A percentile compares a stretch with the other conserved stretches of the same genome.
Evolutionary conservation across 2,329 filamentous ascomycete genomes (phyloP).

Genomic region (Colletotrichum ledebouriae): DNA sequence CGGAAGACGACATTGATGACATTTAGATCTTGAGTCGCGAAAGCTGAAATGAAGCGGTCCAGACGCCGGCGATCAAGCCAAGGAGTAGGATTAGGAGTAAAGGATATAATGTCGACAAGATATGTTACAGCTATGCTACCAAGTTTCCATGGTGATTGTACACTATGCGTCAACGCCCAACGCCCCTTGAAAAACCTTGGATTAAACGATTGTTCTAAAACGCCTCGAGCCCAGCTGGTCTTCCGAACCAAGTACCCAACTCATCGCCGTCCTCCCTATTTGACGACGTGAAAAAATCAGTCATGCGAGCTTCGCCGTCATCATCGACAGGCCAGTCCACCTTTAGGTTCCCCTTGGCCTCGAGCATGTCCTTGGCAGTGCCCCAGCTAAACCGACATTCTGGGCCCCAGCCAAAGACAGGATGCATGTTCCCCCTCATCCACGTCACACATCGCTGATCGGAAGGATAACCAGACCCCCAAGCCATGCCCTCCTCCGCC

Average conservation of each 20-base stretch:
- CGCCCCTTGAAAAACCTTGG: not conserved
- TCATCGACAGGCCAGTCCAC: conserved; percentile 89
- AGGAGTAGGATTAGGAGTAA: conserved; percentile 31
- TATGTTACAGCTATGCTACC: conserved; percentile 20
- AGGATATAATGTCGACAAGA: conserved; percentile 42
- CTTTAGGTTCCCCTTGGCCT: conserved; percentile 76
- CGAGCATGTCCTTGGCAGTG: conserved; percentile 93
- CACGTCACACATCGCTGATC: conserved; percentile 85
- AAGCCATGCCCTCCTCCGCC: conserved; percentile 64
- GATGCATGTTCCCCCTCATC: conserved; percentile 90
- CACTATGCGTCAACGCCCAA: conserved; percentile 11
- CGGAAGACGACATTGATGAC: conserved; percentile 70
- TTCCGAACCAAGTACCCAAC: conserved; percentile 86
- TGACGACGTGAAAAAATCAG: conserved; percentile 76
- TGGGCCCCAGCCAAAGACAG: conserved; percentile 93
- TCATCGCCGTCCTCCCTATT: conserved; percentile 69
- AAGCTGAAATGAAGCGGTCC: conserved; percentile 25
- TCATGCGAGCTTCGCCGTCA: conserved; percentile 77
- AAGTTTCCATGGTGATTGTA: conserved; percentile 9
- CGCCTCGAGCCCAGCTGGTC: conserved; percentile 75
- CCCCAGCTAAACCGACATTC: conserved; percentile 97
- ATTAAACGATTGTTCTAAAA: conserved; percentile 62
- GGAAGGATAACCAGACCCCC: conserved; percentile 95
- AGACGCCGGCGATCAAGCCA: conserved; percentile 28
- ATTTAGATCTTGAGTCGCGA: conserved; percentile 54